phyloP scores from a whole-genome alignment of 306 rosid species.

The Prosopis cineraria region DNA sequence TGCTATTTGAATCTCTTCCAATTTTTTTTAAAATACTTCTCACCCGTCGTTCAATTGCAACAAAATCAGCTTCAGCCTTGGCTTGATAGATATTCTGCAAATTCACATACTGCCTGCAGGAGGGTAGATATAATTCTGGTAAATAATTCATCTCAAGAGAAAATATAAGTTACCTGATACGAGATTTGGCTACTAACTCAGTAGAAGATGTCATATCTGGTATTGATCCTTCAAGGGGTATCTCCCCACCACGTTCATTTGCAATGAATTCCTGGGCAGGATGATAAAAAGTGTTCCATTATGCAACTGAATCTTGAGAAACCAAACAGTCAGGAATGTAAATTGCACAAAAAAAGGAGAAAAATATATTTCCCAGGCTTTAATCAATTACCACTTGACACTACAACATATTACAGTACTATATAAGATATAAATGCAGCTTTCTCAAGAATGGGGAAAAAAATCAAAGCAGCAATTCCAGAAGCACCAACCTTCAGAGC shows the following conservation, averaged over 20 bases:
- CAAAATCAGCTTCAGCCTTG: slow-evolving; percentile 93
- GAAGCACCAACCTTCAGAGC: slow-evolving; percentile 81
- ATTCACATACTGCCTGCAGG: slow-evolving; percentile 76
- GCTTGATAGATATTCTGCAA: slow-evolving; percentile 90
- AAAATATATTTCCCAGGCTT: background rate
- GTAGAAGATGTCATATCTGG: slow-evolving; percentile 99
- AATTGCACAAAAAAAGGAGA: background rate
- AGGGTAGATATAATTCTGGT: slow-evolving; percentile 29
- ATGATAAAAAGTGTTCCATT: slow-evolving; percentile 25
- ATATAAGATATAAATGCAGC: background rate
- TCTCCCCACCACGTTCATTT: slow-evolving; percentile 91
- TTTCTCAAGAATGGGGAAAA: slow-evolving; percentile 22
- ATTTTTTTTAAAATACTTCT: slow-evolving; percentile 69
- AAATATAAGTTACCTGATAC: slow-evolving; percentile 22
- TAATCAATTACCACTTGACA: slow-evolving; percentile 9
- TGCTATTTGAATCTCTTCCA: slow-evolving; percentile 86
- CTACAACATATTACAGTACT: background rate
- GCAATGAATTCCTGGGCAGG: slow-evolving; percentile 80
- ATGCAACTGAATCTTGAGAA: slow-evolving; percentile 26
- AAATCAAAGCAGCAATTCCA: slow-evolving; percentile 22
- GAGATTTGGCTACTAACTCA: slow-evolving; percentile 59
- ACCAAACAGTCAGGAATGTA: background rate
- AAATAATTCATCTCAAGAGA: slow-evolving; percentile 34
- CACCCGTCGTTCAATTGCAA: slow-evolving; percentile 69
- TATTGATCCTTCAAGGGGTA: slow-evolving; percentile 96